Percentiles rank a stretch among this genome's conserved stretches.
Conservation (phyloP, 805 yeast species). For the Metschnikowia colocasiae region DNA sequence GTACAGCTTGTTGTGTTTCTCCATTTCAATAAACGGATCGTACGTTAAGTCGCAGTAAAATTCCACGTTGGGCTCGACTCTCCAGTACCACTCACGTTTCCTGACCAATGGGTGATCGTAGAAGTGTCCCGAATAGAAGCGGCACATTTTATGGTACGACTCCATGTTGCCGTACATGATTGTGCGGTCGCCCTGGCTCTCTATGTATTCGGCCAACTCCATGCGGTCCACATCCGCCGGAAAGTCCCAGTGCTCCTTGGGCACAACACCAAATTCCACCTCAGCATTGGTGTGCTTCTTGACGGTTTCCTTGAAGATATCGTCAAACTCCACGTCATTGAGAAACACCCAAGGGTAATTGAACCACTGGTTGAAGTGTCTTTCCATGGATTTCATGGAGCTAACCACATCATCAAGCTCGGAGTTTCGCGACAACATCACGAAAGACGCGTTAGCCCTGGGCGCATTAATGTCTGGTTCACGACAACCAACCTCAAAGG, state of each 20-base stretch:
- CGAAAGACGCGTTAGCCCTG: conserved; percentile 79
- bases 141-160: conserved; percentile 90
- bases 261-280: conserved; percentile 70
- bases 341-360: conserved; percentile 89
- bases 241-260: conserved; percentile 65
- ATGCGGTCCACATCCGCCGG: conserved; percentile 35
- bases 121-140: conserved; percentile 64
- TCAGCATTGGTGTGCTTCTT: conserved; percentile 50
- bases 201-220: conserved; percentile 54
- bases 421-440: conserved; percentile 75
- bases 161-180: conserved; percentile 80
- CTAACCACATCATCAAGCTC: conserved; percentile 75
- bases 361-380: conserved; percentile 91
- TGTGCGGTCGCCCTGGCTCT: conserved; percentile 75
- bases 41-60: conserved; percentile 88
- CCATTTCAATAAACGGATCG: conserved; percentile 88
- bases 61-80: conserved; percentile 90
- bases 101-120: conserved; percentile 72
- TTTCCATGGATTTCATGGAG: conserved; percentile 72
- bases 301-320: conserved; percentile 57
- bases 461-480: conserved; percentile 39
- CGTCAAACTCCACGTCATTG: conserved; percentile 72
- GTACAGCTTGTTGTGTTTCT: conserved; percentile 60
- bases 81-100: conserved; percentile 88
- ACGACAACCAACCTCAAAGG: conserved; percentile 55